phyloP scores from a whole-genome alignment of 371 early-diverging fungal genomes.

The Paraphysoderma sedebokerense region DNA sequence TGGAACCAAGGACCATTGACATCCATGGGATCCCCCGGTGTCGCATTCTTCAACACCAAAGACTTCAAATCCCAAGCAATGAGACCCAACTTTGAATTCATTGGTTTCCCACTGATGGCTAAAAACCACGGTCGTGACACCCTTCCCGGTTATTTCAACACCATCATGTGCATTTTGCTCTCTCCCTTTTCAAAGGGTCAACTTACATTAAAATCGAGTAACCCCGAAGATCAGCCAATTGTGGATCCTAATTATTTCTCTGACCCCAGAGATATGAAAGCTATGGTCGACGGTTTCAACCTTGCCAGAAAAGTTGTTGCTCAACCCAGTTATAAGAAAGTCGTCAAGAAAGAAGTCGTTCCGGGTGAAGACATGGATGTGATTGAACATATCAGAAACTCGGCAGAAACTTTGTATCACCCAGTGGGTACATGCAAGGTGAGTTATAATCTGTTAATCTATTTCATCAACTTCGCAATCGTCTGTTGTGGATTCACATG shows the following conservation, averaged over 20 bases:
- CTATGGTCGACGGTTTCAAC: slow-evolving; percentile 5
- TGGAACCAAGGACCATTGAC: slow-evolving; percentile 9
- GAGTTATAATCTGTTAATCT: too few relatives aligned
- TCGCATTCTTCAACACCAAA: slow-evolving; percentile 14
- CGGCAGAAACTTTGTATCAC: slow-evolving; percentile 16
- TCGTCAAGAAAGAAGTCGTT: slow-evolving; percentile 8
- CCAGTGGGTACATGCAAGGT: slow-evolving; percentile 23
- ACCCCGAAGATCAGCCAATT: slow-evolving; percentile 8
- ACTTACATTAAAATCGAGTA: neutral
- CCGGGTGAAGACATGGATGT: slow-evolving; percentile 6
- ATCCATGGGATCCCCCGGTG: slow-evolving; percentile 12
- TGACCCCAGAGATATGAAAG: slow-evolving; percentile 7
- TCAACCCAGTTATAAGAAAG: slow-evolving; percentile 6
- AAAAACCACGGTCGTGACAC: too few relatives aligned
- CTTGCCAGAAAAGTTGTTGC: slow-evolving; percentile 3
- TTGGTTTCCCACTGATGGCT: too few relatives aligned
- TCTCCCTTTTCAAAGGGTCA: too few relatives aligned
- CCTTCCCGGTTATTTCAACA: too few relatives aligned
- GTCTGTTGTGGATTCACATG: too few relatives aligned
- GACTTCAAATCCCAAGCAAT: neutral
- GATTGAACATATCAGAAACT: slow-evolving; percentile 9
- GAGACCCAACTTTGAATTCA: neutral
- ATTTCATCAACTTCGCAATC: too few relatives aligned
- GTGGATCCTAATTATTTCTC: slow-evolving; percentile 10
- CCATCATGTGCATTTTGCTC: too few relatives aligned